Percentiles rank a stretch among this genome's conserved stretches.
Conservation (phyloP, 2,329 filamentous ascomycete genomes). For the Daldinia sp. region DNA sequence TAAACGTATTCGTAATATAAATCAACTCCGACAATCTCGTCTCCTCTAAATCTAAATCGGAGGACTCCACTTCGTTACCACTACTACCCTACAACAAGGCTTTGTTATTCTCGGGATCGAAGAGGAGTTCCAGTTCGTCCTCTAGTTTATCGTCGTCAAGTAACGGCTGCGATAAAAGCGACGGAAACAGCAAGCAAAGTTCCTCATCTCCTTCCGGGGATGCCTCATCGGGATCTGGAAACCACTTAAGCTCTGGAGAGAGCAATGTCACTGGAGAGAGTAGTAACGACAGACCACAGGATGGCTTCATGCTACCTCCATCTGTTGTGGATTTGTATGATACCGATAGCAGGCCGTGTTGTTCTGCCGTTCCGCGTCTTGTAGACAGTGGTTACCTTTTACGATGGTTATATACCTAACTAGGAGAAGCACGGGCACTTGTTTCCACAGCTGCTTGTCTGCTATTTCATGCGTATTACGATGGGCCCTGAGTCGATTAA, state of each 20-base stretch:
- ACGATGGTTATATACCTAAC: no score
- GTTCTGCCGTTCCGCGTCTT: not conserved
- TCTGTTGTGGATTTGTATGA: constrained; percentile 9
- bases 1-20: not conserved
- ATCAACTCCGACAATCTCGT: not conserved
- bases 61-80: not conserved
- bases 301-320: constrained; percentile 17
- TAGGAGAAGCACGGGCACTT: no score
- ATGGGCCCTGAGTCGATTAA: no score
- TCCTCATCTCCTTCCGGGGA: not conserved
- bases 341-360: not conserved
- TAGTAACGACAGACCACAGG: not conserved
- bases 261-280: not conserved
- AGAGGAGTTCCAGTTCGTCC: not conserved
- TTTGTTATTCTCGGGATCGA: not conserved
- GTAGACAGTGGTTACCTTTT: not conserved
- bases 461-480: no score
- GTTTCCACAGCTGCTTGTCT: no score
- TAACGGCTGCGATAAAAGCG: not conserved
- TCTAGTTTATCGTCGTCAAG: not conserved
- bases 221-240: not conserved
- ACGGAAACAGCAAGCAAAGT: not conserved
- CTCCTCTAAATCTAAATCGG: not conserved
- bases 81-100: not conserved
- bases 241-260: not conserved